Percentiles rank a stretch among this genome's conserved stretches.
phyloP scores from a whole-genome alignment of 371 early-diverging fungal genomes.

The Smittium mucronatum region DNA sequence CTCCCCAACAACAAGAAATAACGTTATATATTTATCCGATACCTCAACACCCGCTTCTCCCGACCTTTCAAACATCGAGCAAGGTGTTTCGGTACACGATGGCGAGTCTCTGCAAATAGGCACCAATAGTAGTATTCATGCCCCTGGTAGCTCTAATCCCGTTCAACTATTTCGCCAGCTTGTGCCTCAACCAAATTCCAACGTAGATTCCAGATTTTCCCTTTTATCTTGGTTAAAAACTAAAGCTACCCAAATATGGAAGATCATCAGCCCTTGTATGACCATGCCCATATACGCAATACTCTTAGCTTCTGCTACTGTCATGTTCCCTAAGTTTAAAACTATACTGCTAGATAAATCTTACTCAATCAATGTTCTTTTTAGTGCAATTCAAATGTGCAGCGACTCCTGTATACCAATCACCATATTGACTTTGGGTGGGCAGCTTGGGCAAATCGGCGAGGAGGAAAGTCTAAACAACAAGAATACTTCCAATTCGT shows the following conservation, averaged over 20 bases:
- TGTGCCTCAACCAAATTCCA: background rate
- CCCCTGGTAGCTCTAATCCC: background rate
- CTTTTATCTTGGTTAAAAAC: background rate
- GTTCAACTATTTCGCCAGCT: background rate
- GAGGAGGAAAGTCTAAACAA: background rate
- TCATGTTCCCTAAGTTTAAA: slow-evolving; percentile 40
- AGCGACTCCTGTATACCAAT: slow-evolving; percentile 56
- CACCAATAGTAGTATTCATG: background rate
- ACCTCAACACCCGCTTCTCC: background rate
- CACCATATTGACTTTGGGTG: slow-evolving; percentile 49
- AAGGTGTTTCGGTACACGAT: background rate
- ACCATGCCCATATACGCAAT: slow-evolving; percentile 54
- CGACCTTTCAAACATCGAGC: background rate
- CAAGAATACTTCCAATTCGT: too few relatives aligned
- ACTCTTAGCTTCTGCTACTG: slow-evolving; percentile 39
- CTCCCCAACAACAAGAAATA: background rate
- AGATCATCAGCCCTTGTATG: slow-evolving; percentile 24
- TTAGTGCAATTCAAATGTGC: slow-evolving; percentile 48
- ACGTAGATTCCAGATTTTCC: background rate
- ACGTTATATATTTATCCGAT: background rate
- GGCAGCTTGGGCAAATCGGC: slow-evolving; percentile 36
- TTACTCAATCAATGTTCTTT: slow-evolving; percentile 37
- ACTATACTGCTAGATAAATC: slow-evolving; percentile 37
- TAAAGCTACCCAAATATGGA: background rate
- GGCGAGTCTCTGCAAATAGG: background rate